Conservation (phyloP, 2,329 filamentous ascomycete species). For the Alternaria hordeiaustralica region DNA sequence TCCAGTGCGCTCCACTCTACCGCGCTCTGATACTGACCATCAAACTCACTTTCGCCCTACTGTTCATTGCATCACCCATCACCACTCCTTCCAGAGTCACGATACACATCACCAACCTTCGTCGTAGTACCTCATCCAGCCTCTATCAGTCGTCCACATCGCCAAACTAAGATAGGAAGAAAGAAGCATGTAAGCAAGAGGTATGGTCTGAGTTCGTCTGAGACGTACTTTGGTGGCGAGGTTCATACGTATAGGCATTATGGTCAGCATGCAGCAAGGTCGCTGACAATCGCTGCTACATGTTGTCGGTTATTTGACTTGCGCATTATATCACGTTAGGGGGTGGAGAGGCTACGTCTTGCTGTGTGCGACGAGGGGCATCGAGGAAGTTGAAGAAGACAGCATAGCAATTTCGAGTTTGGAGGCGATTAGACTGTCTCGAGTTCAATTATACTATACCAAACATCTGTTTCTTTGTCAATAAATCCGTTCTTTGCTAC, state of each 20-base stretch:
- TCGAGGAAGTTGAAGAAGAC: background rate
- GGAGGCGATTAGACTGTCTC: too few species aligned
- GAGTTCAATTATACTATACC: too few species aligned
- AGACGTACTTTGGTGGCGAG: rapidly evolving
- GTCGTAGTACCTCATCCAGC: background rate
- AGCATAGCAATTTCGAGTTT: background rate
- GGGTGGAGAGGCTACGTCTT: background rate
- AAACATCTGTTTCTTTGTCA: background rate
- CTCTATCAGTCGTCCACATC: background rate
- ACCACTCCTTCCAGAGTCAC: background rate
- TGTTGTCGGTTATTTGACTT: background rate
- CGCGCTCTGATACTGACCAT: background rate
- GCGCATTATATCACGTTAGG: rapidly evolving
- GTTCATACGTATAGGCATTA: background rate
- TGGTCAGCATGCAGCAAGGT: background rate
- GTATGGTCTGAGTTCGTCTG: background rate
- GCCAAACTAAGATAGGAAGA: background rate
- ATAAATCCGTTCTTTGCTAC: background rate
- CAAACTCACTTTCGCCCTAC: background rate
- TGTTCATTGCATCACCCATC: too few species aligned
- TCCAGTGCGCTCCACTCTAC: background rate
- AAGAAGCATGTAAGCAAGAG: background rate
- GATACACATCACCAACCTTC: background rate
- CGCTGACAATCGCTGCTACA: background rate
- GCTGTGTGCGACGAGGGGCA: background rate